Conservation (phyloP, 768 basidiomycete species). For the Xanthoconium stramineum region DNA sequence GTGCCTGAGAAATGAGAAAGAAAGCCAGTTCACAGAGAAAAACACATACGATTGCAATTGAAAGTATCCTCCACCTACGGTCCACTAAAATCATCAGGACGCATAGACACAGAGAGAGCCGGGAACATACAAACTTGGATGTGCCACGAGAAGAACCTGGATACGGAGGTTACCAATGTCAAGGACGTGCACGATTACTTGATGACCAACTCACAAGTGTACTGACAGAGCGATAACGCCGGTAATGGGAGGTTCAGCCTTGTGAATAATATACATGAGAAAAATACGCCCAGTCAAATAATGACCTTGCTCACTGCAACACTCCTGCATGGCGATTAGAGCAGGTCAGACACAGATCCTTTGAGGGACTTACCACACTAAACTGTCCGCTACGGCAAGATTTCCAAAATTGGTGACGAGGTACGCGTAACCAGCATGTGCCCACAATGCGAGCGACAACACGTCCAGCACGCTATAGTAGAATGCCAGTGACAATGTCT, state of each 20-base stretch:
- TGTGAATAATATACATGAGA: not conserved
- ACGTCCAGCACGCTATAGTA: not conserved
- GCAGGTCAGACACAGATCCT: not conserved
- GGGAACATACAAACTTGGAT: not conserved
- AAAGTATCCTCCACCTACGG: not conserved
- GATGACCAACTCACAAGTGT: not conserved
- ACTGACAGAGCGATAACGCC: slow-evolving; percentile 1
- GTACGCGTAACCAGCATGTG: not conserved
- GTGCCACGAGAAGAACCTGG: slow-evolving; percentile 3
- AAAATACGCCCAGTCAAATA: not conserved
- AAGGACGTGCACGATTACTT: not conserved
- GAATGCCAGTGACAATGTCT: not conserved
- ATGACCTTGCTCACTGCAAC: not conserved
- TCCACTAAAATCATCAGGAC: not conserved
- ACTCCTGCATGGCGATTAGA: not conserved
- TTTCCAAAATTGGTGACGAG: not conserved
- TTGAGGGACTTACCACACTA: not conserved
- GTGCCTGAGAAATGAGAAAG: not conserved
- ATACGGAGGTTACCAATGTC: not conserved
- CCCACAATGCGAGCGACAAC: not conserved
- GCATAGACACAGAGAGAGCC: not conserved
- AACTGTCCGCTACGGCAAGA: not conserved
- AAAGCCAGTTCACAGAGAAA: not conserved
- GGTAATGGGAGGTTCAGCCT: slow-evolving; percentile 1
- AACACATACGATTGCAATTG: not conserved